These are phyloP conservation scores for Termitomyces titanicus DNA, from an alignment of 768 basidiomycete genomes.

Conservation along the genomic window DNA sequence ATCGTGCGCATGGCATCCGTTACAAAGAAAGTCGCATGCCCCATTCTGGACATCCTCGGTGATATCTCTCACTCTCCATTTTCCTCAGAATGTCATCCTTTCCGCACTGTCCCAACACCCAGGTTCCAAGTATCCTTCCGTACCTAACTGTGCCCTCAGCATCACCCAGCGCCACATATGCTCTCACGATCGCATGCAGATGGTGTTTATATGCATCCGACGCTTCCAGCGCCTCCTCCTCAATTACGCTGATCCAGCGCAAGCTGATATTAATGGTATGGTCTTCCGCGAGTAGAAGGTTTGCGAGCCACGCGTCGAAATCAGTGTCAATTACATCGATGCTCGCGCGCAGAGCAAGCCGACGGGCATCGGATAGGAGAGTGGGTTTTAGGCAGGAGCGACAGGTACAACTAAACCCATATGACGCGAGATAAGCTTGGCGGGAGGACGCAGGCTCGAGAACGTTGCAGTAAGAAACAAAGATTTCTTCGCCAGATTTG, in stretches of 20 bases:
- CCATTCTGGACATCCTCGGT: constrained; percentile 10
- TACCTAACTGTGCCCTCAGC: constrained; percentile 13
- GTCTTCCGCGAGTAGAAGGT: constrained; percentile 14
- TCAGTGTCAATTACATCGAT: constrained; percentile 7
- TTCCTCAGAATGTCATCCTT: constrained; percentile 9
- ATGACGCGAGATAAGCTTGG: constrained; percentile 22
- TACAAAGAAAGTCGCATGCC: constrained; percentile 2
- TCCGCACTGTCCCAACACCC: constrained; percentile 14
- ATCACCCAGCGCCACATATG: constrained; percentile 17
- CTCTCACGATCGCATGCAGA: constrained; percentile 13
- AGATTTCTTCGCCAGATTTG: constrained; percentile 27
- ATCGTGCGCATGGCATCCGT: too few relatives aligned
- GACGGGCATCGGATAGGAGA: constrained; percentile 19
- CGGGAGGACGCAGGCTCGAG: constrained; percentile 19
- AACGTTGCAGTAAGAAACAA: constrained; percentile 22
- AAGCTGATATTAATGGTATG: constrained; percentile 17
- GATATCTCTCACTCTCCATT: constrained; percentile 11
- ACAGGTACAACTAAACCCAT: constrained; percentile 26
- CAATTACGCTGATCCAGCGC: constrained; percentile 14
- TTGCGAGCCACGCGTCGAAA: constrained; percentile 15
- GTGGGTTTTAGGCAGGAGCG: constrained; percentile 21
- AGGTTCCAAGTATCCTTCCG: constrained; percentile 13
- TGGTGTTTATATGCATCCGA: constrained; percentile 14
- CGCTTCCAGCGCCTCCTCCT: constrained; percentile 17
- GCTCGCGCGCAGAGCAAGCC: constrained; percentile 13